These are phyloP conservation scores for Auricularia sp. DNA, from an alignment of 768 basidiomycete genomes.

Conservation along the genomic window DNA sequence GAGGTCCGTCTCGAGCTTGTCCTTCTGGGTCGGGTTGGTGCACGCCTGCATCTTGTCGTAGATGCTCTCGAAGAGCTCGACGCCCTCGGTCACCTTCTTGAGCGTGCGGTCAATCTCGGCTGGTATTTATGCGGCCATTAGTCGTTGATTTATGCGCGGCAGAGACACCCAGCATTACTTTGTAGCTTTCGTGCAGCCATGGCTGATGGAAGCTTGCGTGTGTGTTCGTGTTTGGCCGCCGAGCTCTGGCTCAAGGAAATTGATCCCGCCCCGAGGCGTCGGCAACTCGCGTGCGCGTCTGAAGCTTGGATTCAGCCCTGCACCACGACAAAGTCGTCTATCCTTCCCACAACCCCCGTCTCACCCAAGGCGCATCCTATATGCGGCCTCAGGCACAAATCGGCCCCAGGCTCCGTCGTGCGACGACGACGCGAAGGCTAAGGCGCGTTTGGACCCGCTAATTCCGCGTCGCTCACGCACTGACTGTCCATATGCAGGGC, in stretches of 20 bases:
- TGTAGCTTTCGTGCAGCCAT: constrained; percentile 91
- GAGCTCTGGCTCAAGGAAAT: too few species aligned
- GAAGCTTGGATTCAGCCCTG: neutral
- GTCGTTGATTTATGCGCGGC: neutral
- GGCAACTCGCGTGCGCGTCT: too few species aligned
- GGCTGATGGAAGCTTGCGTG: constrained; percentile 12
- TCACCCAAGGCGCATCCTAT: too few species aligned
- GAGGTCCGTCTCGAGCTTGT: constrained; percentile 91
- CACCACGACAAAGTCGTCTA: too few species aligned
- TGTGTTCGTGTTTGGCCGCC: too few species aligned
- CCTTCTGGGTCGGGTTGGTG: constrained; percentile 94
- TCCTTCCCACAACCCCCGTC: too few species aligned
- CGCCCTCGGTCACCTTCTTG: constrained; percentile 93
- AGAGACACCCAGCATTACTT: constrained; percentile 33
- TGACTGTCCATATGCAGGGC: constrained; percentile 29
- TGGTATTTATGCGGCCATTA: constrained; percentile 22
- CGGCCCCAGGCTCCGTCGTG: too few species aligned
- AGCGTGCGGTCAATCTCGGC: constrained; percentile 98
- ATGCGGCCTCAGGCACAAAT: too few species aligned
- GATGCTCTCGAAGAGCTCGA: constrained; percentile 89
- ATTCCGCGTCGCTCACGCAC: too few species aligned
- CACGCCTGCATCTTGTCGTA: constrained; percentile 98
- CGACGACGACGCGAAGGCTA: too few species aligned
- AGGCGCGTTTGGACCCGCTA: too few species aligned
- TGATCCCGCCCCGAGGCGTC: too few species aligned